Percentiles rank a stretch among this genome's conserved stretches.
phyloP scores from a whole-genome alignment of 2,329 filamentous ascomycete species.

The Nemania bipapillata region DNA sequence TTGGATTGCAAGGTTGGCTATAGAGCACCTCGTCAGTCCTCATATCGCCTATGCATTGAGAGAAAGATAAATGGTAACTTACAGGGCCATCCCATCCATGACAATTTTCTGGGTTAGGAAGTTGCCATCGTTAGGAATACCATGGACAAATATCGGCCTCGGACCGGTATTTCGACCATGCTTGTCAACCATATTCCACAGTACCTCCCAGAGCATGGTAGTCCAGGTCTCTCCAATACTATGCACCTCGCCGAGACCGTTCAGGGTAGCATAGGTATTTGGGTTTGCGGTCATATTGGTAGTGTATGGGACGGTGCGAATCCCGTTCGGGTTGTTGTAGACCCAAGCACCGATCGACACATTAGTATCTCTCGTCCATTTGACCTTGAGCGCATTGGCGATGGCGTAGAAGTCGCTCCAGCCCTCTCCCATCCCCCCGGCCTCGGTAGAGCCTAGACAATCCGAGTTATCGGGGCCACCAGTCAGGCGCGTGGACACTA shows the following conservation, averaged over 20 bases:
- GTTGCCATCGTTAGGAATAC: conserved; percentile 60
- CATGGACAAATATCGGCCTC: conserved; percentile 54
- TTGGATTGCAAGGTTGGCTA: conserved; percentile 62
- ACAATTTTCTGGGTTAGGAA: conserved; percentile 62
- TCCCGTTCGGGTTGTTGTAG: conserved; percentile 53
- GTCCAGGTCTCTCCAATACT: conserved; percentile 62
- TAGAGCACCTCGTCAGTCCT: neutral
- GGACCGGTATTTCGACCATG: conserved; percentile 58
- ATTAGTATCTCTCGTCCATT: conserved; percentile 57
- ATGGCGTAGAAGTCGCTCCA: conserved; percentile 64
- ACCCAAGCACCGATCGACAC: conserved; percentile 61
- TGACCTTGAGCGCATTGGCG: conserved; percentile 58
- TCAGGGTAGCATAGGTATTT: conserved; percentile 57
- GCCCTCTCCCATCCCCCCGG: conserved; percentile 63
- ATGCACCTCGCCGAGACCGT: conserved; percentile 54
- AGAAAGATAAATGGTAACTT: conserved; percentile 21
- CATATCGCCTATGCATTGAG: neutral
- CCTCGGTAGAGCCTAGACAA: conserved; percentile 57
- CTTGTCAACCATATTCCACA: conserved; percentile 64
- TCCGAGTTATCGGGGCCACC: conserved; percentile 66
- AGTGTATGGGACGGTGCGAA: conserved; percentile 59
- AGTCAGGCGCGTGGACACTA: conserved; percentile 66
- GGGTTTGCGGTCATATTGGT: conserved; percentile 59
- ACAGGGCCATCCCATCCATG: conserved; percentile 60
- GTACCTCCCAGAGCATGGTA: conserved; percentile 61